Percentiles rank a stretch among this genome's conserved stretches.
Evolutionary conservation across 106 monocot species (phyloP).

Genomic region (Dioscorea dumetorum): DNA sequence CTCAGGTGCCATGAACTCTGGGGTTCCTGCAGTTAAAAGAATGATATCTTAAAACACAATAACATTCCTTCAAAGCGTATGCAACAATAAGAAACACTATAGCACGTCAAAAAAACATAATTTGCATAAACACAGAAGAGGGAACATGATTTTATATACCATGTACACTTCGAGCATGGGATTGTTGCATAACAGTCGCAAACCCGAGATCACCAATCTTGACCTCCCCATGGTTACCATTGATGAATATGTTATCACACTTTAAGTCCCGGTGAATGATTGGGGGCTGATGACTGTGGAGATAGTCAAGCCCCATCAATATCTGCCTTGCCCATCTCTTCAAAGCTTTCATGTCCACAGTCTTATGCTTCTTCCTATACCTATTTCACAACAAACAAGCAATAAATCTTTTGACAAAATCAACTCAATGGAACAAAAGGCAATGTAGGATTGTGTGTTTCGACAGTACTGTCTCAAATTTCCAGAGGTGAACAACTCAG

Average conservation of each 20-base stretch:
- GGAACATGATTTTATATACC: slow-evolving; percentile 21
- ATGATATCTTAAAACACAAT: background rate
- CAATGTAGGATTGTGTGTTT: too few relatives aligned
- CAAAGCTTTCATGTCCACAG: slow-evolving; percentile 67
- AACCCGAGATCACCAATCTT: slow-evolving; percentile 79
- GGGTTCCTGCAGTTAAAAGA: slow-evolving; percentile 33
- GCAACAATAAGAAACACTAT: too few relatives aligned
- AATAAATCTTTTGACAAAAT: background rate
- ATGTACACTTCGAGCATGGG: slow-evolving; percentile 36
- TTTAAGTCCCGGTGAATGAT: slow-evolving; percentile 76
- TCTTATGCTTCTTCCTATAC: slow-evolving; percentile 63
- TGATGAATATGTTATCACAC: slow-evolving; percentile 82
- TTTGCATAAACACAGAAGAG: too few relatives aligned
- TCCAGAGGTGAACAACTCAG: slow-evolving; percentile 69
- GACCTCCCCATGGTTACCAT: slow-evolving; percentile 72
- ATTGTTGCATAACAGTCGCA: slow-evolving; percentile 50
- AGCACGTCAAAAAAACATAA: too few relatives aligned
- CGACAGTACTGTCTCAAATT: slow-evolving; percentile 57
- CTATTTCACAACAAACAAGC: slow-evolving; percentile 21
- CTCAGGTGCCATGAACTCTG: slow-evolving; percentile 85
- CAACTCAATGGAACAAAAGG: too few relatives aligned
- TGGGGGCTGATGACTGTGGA: slow-evolving; percentile 54
- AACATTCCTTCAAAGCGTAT: background rate
- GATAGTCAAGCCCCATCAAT: slow-evolving; percentile 49
- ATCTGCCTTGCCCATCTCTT: slow-evolving; percentile 76